Evolutionary conservation across 2,329 filamentous ascomycete genomes (phyloP), one percentile per base, ranked within the genome.

Genomic region (Colletotrichum lupini): DNA sequence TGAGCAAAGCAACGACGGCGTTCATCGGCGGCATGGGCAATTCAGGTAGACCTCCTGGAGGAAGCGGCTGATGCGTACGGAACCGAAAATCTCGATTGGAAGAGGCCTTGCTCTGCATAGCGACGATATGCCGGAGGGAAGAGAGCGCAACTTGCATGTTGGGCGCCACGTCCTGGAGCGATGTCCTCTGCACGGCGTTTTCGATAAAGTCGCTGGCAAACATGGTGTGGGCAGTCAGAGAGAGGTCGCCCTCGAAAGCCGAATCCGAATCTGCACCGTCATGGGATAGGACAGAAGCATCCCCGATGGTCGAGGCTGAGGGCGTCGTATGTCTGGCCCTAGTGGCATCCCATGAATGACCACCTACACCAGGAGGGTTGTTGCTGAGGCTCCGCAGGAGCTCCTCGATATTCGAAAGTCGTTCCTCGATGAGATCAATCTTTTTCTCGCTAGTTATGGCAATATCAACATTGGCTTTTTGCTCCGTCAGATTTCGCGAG

Each of bases 171-270:
- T 85, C 81, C 42, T 82, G 81, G 4, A 88, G 79, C 0, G 87
- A 83, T 1, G 86, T 86, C 28, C 85, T 83, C 75, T 84, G 81
- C 30, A 88, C 87, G n/a, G 86, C 85, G 70, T 86, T 83, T 76
- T 90, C 87, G 26, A 89, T 84, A 53, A 90, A 88, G 75, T 88
- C 86, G 77, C 83, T 87, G 26, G 87, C 88, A 76, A 89, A 89
- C n/a, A 83, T 84, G 3, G 88, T 86, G 68, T 89, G 87, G 5
- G 85, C 85, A 4, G 85, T 81, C 57, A 89, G 81, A 24, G 85
- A 86, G 1, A 86, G 84, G 76, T 86, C 84, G n/a, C 85, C 87
- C 72, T 87, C 83, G 76, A 86, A 84, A 16, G 81, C 81, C 16
- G 82, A 82, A 67, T 85, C 83, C 6, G 83, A 81, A 16, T 84